Conservation (phyloP, 2,329 filamentous ascomycete genomes). For the Colletotrichum tropicale region DNA sequence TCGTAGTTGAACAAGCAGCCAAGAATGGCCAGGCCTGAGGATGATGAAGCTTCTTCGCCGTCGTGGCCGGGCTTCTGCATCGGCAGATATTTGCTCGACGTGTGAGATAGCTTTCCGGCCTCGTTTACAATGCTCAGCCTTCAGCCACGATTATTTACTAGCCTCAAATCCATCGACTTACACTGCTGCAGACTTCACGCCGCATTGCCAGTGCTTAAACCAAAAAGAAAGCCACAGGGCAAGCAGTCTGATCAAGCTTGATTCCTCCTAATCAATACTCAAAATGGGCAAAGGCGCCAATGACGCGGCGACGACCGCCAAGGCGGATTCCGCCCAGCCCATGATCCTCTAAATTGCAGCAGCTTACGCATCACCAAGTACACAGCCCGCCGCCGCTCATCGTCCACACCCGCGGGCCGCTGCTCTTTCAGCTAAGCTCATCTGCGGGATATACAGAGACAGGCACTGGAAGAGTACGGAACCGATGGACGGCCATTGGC, state of each 20-base stretch:
- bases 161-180: neutral
- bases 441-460: neutral
- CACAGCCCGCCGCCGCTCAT: neutral
- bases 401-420: neutral
- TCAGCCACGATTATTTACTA: neutral
- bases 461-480: neutral
- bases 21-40: neutral
- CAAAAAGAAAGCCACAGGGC: neutral
- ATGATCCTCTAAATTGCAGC: neutral
- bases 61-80: neutral
- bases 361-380: neutral
- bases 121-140: neutral
- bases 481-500: neutral
- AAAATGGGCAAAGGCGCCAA: neutral
- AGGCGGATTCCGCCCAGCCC: neutral
- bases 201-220: neutral
- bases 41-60: conserved; percentile 4
- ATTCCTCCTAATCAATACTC: neutral
- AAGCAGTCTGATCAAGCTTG: neutral
- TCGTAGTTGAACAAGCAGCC: neutral
- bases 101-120: neutral
- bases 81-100: neutral
- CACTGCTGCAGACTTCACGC: neutral
- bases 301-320: neutral
- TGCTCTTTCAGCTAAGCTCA: neutral